phyloP scores from a whole-genome alignment of 768 basidiomycete genomes.

The Butyriboletus loyo region DNA sequence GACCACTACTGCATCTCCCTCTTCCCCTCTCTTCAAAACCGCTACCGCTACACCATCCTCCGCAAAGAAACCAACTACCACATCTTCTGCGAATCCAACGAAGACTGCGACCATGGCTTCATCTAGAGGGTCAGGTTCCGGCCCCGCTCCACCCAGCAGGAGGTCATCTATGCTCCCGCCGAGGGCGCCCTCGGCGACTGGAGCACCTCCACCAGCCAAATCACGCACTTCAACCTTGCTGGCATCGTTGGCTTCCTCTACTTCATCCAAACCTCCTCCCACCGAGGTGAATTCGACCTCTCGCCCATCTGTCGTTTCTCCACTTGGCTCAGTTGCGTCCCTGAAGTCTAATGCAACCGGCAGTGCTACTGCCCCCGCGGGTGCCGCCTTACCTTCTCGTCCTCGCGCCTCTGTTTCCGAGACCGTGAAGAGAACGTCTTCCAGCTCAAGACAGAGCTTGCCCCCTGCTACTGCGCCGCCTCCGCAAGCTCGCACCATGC shows the following conservation, averaged over 20 bases:
- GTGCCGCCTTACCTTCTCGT: slow-evolving; percentile 35
- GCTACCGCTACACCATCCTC: slow-evolving; percentile 27
- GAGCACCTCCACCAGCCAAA: slow-evolving; percentile 36
- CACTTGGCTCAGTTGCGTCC: slow-evolving; percentile 50
- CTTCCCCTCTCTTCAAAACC: slow-evolving; percentile 33
- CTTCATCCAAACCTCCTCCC: slow-evolving; percentile 19
- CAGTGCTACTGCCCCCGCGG: slow-evolving; percentile 17
- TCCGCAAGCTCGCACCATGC: slow-evolving; percentile 41
- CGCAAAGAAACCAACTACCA: slow-evolving; percentile 27
- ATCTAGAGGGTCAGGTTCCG: slow-evolving; percentile 29
- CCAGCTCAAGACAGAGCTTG: slow-evolving; percentile 43
- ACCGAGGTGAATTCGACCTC: slow-evolving; percentile 27
- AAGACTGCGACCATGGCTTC: slow-evolving; percentile 35
- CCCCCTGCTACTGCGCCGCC: slow-evolving; percentile 22
- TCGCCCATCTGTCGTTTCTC: slow-evolving; percentile 55
- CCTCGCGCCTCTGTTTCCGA: slow-evolving; percentile 72
- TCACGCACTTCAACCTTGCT: slow-evolving; percentile 34
- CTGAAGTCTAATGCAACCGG: slow-evolving; percentile 38
- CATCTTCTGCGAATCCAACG: slow-evolving; percentile 29
- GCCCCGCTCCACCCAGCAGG: slow-evolving; percentile 32
- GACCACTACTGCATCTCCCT: slow-evolving; percentile 32
- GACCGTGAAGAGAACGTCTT: slow-evolving; percentile 50
- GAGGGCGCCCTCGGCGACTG: slow-evolving; percentile 39
- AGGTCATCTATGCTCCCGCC: slow-evolving; percentile 32
- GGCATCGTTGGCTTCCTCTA: slow-evolving; percentile 23